These are phyloP conservation scores for Trichomonas tenax DNA, from an alignment of 208 protist species.

Conservation along the genomic window DNA sequence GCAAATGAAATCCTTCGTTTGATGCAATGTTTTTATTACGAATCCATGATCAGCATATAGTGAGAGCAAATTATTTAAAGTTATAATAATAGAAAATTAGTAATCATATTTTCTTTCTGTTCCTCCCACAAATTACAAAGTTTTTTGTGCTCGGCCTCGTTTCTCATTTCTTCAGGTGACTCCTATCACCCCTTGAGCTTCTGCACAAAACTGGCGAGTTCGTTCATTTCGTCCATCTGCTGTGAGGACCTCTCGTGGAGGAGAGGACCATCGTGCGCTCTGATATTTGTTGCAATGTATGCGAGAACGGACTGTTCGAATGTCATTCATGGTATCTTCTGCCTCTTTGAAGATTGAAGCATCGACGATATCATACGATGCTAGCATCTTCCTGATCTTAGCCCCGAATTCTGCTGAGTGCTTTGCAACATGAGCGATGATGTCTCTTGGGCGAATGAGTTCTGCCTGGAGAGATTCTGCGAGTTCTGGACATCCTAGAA, in stretches of 20 bases:
- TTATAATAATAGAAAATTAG: no score
- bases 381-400: background rate
- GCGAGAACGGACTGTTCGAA: background rate
- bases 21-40: no score
- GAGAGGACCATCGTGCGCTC: background rate
- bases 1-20: no score
- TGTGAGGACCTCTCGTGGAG: background rate
- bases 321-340: background rate
- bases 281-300: background rate
- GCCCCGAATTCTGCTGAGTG: background rate
- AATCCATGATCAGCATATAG: no score
- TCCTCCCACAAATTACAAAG: slow-evolving; percentile 18
- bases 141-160: background rate
- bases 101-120: background rate
- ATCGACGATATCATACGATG: background rate
- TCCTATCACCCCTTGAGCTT: background rate
- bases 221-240: background rate
- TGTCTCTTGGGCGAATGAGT: background rate
- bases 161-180: background rate
- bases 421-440: background rate
- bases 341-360: background rate
- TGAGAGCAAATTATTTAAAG: no score
- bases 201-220: background rate
- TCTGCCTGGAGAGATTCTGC: background rate
- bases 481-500: background rate